Percentiles rank a stretch among this genome's conserved stretches.
phyloP scores from a whole-genome alignment of 2,329 filamentous ascomycete species.

The Nectriaceae sp. region DNA sequence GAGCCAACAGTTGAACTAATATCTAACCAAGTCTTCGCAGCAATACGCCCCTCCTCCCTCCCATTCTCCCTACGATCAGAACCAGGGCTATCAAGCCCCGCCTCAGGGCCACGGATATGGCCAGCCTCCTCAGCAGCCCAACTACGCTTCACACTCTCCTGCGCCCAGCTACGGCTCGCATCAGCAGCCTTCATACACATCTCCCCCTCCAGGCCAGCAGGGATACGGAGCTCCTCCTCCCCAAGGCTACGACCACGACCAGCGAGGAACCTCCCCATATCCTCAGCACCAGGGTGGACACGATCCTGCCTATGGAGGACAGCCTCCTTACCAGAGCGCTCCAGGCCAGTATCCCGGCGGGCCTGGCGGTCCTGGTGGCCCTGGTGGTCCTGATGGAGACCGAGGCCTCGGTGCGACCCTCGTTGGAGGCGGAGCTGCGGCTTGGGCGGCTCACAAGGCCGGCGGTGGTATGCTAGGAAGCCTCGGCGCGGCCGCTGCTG shows the following conservation, averaged over 20 bases:
- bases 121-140: conserved; percentile 19
- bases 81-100: conserved; percentile 14
- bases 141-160: conserved; percentile 24
- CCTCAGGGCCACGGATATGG: conserved; percentile 15
- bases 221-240: conserved; percentile 18
- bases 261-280: conserved; percentile 19
- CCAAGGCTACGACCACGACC: conserved; percentile 18
- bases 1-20: neutral
- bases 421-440: conserved; percentile 55
- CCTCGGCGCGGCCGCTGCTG: conserved; percentile 51
- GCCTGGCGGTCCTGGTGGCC: conserved; percentile 26
- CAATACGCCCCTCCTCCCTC: conserved; percentile 21
- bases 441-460: conserved; percentile 54
- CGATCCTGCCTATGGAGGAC: conserved; percentile 19
- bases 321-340: conserved; percentile 26
- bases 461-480: conserved; percentile 55
- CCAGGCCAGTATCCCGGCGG: conserved; percentile 20
- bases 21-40: conserved; percentile 3
- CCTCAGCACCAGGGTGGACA: conserved; percentile 25
- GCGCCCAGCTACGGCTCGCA: conserved; percentile 19
- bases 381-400: conserved; percentile 43
- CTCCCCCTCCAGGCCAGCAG: conserved; percentile 25
- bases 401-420: conserved; percentile 57
- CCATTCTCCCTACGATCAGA: conserved; percentile 8
- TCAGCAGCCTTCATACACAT: conserved; percentile 20